Conservation (phyloP, 768 basidiomycete genomes). For the Leccinum barrowsii region DNA sequence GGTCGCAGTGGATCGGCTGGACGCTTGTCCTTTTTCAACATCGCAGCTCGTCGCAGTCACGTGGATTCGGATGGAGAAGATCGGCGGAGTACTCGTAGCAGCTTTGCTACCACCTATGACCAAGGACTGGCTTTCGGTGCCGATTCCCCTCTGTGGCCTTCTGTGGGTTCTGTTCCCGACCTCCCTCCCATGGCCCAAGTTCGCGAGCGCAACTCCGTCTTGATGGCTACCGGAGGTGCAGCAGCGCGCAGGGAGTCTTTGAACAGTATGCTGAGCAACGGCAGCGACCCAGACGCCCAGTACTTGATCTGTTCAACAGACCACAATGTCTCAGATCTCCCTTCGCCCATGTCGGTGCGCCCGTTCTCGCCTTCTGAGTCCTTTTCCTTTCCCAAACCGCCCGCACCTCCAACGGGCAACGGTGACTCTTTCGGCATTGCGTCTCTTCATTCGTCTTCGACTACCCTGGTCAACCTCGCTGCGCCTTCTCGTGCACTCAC, state of each 20-base stretch:
- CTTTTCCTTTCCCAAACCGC: constrained; percentile 68
- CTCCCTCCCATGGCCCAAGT: constrained; percentile 57
- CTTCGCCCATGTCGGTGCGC: constrained; percentile 57
- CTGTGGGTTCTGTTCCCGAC: constrained; percentile 28
- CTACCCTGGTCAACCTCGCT: constrained; percentile 17
- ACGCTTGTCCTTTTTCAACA: constrained; percentile 5
- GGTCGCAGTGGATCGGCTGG: constrained; percentile 13
- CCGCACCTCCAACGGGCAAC: constrained; percentile 17
- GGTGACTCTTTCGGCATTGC: not conserved
- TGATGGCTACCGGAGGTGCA: constrained; percentile 23
- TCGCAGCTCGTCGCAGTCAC: constrained; percentile 12
- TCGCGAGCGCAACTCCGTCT: constrained; percentile 33
- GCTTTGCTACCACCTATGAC: constrained; percentile 63
- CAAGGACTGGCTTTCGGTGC: constrained; percentile 32
- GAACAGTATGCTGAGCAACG: constrained; percentile 37
- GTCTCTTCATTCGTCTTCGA: constrained; percentile 14
- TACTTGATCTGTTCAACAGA: constrained; percentile 35
- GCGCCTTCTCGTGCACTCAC: constrained; percentile 16
- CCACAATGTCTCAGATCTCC: constrained; percentile 17
- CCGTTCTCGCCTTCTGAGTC: constrained; percentile 67
- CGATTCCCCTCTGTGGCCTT: constrained; percentile 16
- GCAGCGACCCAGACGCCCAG: constrained; percentile 37
- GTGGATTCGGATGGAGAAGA: constrained; percentile 19
- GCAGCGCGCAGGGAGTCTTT: constrained; percentile 36
- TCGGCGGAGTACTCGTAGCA: constrained; percentile 45